Evolutionary conservation across 2,329 filamentous ascomycete species (phyloP), one percentile per base, ranked within the genome.

Genomic region (Helotiales sp.): DNA sequence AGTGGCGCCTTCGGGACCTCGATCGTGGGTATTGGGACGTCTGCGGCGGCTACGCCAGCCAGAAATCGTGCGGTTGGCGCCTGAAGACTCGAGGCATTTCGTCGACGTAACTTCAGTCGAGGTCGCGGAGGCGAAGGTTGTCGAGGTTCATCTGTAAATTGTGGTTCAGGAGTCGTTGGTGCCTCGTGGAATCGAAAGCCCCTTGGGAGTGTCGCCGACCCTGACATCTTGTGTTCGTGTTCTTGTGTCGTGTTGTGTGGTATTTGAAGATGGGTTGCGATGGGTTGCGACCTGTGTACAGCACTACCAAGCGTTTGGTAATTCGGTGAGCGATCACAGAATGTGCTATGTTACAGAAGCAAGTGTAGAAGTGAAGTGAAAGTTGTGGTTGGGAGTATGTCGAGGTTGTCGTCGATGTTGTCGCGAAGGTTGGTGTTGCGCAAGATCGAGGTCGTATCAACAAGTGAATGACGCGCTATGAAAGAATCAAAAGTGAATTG

Each of bases 51-150:
- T 57, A 88, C 85, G 3, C 84, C 87, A 2, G 83, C 84, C n/a
- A 88, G 78, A 66, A 88, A 88, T 51, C 87, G 83, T 66, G 85
- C 78, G 1, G 85, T 87, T 1, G 85, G 83, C 34, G 83, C 83
- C 58, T 66, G 77, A 72, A 68, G 57, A 34, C 47, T 67, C 19
- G 66, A 67, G 27, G 63, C 63, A 63, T 68, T 67, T 44, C 70
- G 66, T 50, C 69, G 48, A 44, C 63, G 63, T 19, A 72, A 62
- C 55, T 67, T 69, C 15, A 71, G 55, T 51, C 70, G 67, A 36
- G 59, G 68, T 38, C 67, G 66, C 15, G 68, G 70, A 25, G 69
- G 67, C 5, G 69, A 69, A 29, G 67, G 67, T 52, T 59, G 63
- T 55, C 58, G 53, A 13, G 56, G 56, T 46, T 66, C 67, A 29